phyloP scores from a whole-genome alignment of 495 filamentous ascomycete genomes.

The Penicillium longicatenatum region DNA sequence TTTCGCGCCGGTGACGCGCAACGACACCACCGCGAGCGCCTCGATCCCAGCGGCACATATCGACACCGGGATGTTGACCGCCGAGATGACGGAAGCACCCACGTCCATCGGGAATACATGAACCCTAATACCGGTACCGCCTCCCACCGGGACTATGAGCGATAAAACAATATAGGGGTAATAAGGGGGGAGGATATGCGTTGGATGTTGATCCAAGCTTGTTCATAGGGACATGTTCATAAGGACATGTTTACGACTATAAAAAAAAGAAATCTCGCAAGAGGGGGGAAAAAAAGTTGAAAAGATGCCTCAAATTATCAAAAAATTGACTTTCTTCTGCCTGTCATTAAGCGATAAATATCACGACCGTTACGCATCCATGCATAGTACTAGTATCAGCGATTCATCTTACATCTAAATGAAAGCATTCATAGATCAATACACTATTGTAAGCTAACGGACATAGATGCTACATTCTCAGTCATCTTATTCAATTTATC shows the following conservation, averaged over 20 bases:
- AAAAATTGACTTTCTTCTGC: not conserved
- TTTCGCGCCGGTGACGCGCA: constrained; percentile 32
- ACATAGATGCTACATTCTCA: not conserved
- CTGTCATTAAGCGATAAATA: not conserved
- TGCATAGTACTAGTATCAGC: not conserved
- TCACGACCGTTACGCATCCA: not conserved
- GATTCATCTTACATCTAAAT: not conserved
- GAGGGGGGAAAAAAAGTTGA: constrained; percentile 4
- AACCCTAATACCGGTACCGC: constrained; percentile 44
- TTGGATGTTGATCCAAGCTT: constrained; percentile 2
- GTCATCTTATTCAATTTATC: not conserved
- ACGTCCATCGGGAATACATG: constrained; percentile 40
- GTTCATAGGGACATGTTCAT: not conserved
- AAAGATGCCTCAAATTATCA: not conserved
- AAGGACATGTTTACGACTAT: constrained; percentile 3
- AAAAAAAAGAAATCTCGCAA: not conserved
- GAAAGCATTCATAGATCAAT: not conserved
- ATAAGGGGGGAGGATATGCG: constrained; percentile 1
- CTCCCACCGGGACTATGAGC: constrained; percentile 35
- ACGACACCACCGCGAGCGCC: constrained; percentile 41
- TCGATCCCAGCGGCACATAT: constrained; percentile 33
- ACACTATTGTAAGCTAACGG: not conserved
- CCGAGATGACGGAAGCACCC: constrained; percentile 35
- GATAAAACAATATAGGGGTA: constrained; percentile 14
- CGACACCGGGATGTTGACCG: constrained; percentile 39